Percentiles rank a stretch among this genome's conserved stretches.
These are phyloP conservation scores for Pogostemon cablin DNA, from an alignment of 257 asterid genomes.

Conservation along the genomic window DNA sequence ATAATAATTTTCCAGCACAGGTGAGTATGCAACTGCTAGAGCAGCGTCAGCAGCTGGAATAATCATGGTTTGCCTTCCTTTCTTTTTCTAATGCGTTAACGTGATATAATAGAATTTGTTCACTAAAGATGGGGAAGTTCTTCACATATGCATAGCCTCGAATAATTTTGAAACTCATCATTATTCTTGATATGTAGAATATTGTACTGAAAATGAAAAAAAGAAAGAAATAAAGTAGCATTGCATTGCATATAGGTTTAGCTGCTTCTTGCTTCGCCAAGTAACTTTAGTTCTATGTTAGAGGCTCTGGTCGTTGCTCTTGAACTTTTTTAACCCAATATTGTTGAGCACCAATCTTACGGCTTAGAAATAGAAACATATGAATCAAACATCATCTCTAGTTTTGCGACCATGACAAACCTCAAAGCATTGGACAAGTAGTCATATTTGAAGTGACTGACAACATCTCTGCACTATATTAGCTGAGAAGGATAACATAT, in stretches of 20 bases:
- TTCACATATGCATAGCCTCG: not conserved
- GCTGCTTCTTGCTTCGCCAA: too few relatives aligned
- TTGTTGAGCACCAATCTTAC: too few relatives aligned
- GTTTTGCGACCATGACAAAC: too few relatives aligned
- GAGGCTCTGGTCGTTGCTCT: too few relatives aligned
- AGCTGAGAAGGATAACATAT: too few relatives aligned
- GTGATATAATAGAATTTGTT: not conserved
- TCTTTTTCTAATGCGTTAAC: not conserved
- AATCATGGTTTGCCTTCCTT: slow-evolving; percentile 68
- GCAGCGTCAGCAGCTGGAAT: slow-evolving; percentile 97
- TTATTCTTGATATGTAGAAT: not conserved
- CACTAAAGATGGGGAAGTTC: not conserved
- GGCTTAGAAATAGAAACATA: too few relatives aligned
- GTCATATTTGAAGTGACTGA: not conserved
- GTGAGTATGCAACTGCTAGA: slow-evolving; percentile 97
- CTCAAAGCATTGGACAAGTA: not conserved
- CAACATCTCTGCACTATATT: not conserved
- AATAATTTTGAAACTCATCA: not conserved
- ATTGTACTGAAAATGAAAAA: not conserved
- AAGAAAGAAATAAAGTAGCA: not conserved
- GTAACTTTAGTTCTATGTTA: too few relatives aligned
- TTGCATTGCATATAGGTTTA: not conserved
- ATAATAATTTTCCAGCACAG: slow-evolving; percentile 46
- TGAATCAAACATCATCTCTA: too few relatives aligned
- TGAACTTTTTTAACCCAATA: too few relatives aligned